Conservation (phyloP, 495 filamentous ascomycete species). For the Hypoxylon fuscum region DNA sequence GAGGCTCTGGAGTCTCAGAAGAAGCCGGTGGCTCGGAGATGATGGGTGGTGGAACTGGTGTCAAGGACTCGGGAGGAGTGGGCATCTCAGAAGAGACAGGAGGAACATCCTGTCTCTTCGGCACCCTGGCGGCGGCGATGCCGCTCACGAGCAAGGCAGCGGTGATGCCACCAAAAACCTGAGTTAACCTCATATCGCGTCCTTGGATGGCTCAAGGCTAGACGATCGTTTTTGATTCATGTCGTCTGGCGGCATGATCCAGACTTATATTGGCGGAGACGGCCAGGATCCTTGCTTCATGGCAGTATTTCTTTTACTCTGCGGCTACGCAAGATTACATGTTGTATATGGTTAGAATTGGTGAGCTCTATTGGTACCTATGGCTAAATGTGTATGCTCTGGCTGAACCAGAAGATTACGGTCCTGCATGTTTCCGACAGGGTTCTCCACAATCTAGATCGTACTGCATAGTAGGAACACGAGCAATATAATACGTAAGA, state of each 20-base stretch:
- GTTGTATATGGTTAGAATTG: slow-evolving; percentile 22
- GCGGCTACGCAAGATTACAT: slow-evolving; percentile 19
- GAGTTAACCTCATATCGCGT: slow-evolving; percentile 39
- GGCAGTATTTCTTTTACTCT: slow-evolving; percentile 2
- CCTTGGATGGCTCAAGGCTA: slow-evolving; percentile 24
- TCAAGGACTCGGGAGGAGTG: slow-evolving; percentile 5
- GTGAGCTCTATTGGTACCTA: slow-evolving; percentile 25
- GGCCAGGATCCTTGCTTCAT: slow-evolving; percentile 14
- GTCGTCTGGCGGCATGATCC: slow-evolving; percentile 14
- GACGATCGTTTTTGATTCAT: slow-evolving; percentile 20
- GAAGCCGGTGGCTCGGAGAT: neutral
- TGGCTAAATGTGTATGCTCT: slow-evolving; percentile 34
- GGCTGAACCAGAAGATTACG: slow-evolving; percentile 36
- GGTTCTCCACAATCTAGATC: slow-evolving; percentile 40
- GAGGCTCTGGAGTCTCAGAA: slow-evolving; percentile 3
- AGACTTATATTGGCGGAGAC: slow-evolving; percentile 16
- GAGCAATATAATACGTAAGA: slow-evolving; percentile 21
- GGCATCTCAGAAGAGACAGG: slow-evolving; percentile 6
- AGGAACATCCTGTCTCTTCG: slow-evolving; percentile 27
- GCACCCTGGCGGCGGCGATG: slow-evolving; percentile 27
- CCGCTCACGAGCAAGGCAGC: slow-evolving; percentile 40
- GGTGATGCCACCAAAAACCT: slow-evolving; percentile 35
- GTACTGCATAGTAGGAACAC: slow-evolving; percentile 29
- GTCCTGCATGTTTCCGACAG: slow-evolving; percentile 29
- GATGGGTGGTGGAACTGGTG: neutral